Evolutionary conservation across 2,329 filamentous ascomycete genomes (phyloP), one percentile per base, ranked within the genome.

Genomic region (Aspergillus tanneri): DNA sequence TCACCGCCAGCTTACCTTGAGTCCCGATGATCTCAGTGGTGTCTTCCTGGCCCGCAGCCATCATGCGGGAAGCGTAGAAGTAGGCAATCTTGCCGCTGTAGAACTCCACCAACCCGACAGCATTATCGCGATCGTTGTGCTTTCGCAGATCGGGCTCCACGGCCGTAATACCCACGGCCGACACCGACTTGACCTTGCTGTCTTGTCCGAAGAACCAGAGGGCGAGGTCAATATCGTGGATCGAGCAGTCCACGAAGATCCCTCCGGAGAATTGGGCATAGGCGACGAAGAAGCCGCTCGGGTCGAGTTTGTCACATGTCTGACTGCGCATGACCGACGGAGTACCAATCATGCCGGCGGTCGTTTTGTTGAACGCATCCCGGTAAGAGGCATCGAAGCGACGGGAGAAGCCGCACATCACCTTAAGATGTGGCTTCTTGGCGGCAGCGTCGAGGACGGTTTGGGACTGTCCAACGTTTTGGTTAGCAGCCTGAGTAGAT

Each of bases 241-340:
- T 82, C 43, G 80, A 82, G 70, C 81, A 85, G 71, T 87, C 85
- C 48, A 87, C 84, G 57, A 87, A 87, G 62, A 87, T 85, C 18
- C 84, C 84, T 25, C 85, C 84, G 2, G 74, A 79, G 68, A 80
- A 83, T 57, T 82, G 73, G 10, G 84, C 82, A 66, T 87, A 87
- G 18, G 77, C 73, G 46, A 87, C 82, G 64, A 86, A 87, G 74
- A 86, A 87, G 37, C 83, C 83, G 0, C 75, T 76, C 0, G 82
- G 80, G 50, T 86, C 82, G 47, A 81, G 76, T 63, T 82, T 84
- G 68, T 87, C 83, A 67, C 82, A 85, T 0, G 83, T 87, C 66
- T 87, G 84, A 37, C 76, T 81, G 55, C 83, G 80, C 57, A 87
- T 73, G 35, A 87, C 73, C 7, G 78, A 76, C 2, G 82, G 79